phyloP scores from a whole-genome alignment of 345 rosid genomes.

The Sonneratia alba region DNA sequence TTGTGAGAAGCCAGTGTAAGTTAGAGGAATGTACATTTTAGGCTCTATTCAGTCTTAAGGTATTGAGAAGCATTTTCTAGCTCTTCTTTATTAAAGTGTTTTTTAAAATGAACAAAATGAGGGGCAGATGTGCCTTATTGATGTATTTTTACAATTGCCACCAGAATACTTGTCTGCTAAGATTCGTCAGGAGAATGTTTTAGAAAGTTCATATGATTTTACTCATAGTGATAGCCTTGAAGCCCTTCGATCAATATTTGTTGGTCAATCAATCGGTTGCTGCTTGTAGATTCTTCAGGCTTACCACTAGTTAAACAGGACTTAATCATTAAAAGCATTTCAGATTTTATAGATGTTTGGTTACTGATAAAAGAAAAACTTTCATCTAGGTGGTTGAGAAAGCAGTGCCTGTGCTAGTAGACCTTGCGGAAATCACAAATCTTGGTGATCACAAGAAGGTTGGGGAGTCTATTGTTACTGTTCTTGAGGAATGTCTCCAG shows the following conservation, averaged over 20 bases:
- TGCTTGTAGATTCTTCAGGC: background rate
- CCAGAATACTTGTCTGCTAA: too few species aligned
- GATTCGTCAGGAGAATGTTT: background rate
- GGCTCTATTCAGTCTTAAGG: background rate
- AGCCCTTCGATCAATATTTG: background rate
- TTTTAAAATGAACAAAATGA: background rate
- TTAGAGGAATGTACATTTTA: background rate
- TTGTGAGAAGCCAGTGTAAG: background rate
- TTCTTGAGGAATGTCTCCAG: constrained; percentile 72
- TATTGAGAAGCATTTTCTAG: background rate
- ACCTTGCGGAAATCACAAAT: constrained; percentile 71
- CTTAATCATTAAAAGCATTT: background rate
- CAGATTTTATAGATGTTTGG: background rate
- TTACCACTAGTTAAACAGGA: background rate
- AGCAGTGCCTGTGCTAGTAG: constrained; percentile 73
- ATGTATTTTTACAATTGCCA: too few species aligned
- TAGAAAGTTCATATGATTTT: background rate
- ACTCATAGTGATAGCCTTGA: background rate
- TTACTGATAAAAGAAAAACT: background rate
- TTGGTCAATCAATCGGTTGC: background rate
- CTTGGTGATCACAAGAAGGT: constrained; percentile 92
- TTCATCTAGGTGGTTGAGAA: constrained; percentile 52
- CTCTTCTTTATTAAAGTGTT: background rate
- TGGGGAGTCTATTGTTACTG: constrained; percentile 70
- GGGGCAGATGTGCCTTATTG: too few species aligned